Evolutionary conservation across 177 flowering plant species (phyloP).

Genomic region (Telopea speciosissima): DNA sequence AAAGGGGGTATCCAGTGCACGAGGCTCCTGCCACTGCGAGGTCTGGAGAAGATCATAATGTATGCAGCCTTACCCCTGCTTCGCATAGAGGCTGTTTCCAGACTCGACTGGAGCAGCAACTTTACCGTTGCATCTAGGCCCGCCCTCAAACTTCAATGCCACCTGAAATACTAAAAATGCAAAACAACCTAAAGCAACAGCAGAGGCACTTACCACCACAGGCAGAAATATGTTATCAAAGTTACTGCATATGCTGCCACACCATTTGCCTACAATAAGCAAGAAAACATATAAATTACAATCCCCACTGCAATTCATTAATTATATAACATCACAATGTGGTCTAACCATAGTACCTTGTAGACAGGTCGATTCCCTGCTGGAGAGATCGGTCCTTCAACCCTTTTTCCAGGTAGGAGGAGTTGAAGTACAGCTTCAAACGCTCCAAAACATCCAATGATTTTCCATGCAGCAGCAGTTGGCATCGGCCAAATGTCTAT

Average conservation of each 20-base stretch:
- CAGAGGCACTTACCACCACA: conserved; percentile 79
- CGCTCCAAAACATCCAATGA: conserved; percentile 68
- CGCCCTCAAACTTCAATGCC: background rate
- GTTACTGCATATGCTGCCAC: conserved; percentile 79
- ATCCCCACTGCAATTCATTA: background rate
- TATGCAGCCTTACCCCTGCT: too few relatives aligned
- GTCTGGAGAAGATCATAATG: too few relatives aligned
- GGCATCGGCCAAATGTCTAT: conserved; percentile 82
- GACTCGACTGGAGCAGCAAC: too few relatives aligned
- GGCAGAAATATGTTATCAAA: conserved; percentile 66
- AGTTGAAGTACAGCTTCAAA: conserved; percentile 96
- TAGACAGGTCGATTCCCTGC: conserved; percentile 82
- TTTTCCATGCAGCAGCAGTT: conserved; percentile 68
- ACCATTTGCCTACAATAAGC: conserved; percentile 76
- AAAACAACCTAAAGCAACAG: background rate
- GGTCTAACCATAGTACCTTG: conserved; percentile 40
- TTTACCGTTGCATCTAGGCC: too few relatives aligned
- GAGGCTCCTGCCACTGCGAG: too few relatives aligned
- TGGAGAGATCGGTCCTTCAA: conserved; percentile 91
- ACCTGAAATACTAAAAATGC: background rate
- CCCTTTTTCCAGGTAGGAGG: conserved; percentile 79
- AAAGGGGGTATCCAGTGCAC: too few relatives aligned
- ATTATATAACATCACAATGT: background rate
- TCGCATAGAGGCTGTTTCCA: too few relatives aligned
- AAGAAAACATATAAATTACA: background rate